Conservation (phyloP, 805 yeast species). For the Brettanomyces custersianus region DNA sequence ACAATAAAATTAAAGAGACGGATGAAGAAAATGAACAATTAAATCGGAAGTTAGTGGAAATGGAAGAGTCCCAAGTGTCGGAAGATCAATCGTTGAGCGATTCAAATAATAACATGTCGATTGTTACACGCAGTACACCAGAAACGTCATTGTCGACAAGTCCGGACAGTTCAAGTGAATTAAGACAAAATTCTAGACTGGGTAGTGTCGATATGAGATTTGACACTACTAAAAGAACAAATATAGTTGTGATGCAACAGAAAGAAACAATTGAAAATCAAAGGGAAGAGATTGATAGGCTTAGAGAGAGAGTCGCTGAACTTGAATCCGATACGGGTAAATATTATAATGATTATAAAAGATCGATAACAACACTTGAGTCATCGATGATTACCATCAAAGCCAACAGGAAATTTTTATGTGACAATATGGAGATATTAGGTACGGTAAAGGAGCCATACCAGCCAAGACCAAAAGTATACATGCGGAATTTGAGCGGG, state of each 20-base stretch:
- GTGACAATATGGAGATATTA: too few relatives aligned
- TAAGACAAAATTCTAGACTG: neutral
- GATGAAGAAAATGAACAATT: conserved; percentile 4
- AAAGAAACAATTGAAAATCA: conserved; percentile 4
- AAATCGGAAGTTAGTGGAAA: conserved; percentile 2
- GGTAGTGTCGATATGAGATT: neutral
- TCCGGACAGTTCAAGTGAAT: neutral
- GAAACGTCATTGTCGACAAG: neutral
- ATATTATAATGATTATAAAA: conserved; percentile 10
- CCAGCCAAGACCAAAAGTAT: too few relatives aligned
- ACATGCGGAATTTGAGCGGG: too few relatives aligned
- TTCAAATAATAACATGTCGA: neutral
- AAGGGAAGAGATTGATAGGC: conserved; percentile 1
- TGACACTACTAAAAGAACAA: neutral
- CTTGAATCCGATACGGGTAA: conserved; percentile 12
- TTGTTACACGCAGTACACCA: neutral
- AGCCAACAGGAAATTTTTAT: conserved; percentile 15
- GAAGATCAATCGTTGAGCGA: neutral
- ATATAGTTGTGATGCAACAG: neutral
- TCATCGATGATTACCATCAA: conserved; percentile 14
- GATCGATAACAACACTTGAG: conserved; percentile 11
- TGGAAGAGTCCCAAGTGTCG: neutral
- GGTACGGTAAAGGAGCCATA: too few relatives aligned
- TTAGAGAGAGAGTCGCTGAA: conserved; percentile 7
- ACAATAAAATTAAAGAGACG: conserved; percentile 3